Evolutionary conservation across 2,329 filamentous ascomycete species (phyloP), one percentile per base, ranked within the genome.

Genomic region (Biscogniauxia sp.): DNA sequence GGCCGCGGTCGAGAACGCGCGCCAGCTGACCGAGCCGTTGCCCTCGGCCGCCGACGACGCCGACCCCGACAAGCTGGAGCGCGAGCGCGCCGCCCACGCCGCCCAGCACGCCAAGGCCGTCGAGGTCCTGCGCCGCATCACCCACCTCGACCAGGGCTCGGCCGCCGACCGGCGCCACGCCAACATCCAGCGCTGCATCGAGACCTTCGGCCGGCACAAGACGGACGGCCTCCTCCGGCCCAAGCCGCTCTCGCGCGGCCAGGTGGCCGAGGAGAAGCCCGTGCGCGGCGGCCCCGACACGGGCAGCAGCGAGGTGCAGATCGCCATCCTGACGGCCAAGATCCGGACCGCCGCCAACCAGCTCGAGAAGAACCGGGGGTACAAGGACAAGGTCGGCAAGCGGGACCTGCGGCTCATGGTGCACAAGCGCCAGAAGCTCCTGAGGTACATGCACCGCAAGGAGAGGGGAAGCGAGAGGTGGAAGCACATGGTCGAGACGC

Each of bases 221-320:
- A 99, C 95, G 1, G 95, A 99, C 76, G 70, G 76, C 8, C 74
- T 78, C 3, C 83, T 99, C 28, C 82, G 83, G 23, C 86, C 87
- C 0, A 90, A 88, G 73, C 79, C 84, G 2, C 75, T 79, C 51
- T 80, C 79, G 17, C 69, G 74, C 45, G 78, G 80, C 49, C 69
- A 80, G 72, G 54, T 72, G 72, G 63, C 73, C 61, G 72, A 74
- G 68, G 75, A 76, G 61, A 76, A 69, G 78, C 78, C 75, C 60
- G 66, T 68, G 25, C 89, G 96, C 32, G 87, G 88, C n/a, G 95
- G 95, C 0, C 90, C 90, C 5, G 95, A 99, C 74, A 99, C 94
- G 0, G 95, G 95, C 41, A 96, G 92, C 69, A 92, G 92, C 6
- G 95, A 99, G 78, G 96, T 99, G n/a, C 95, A 99, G 80, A 92